Evolutionary conservation across 257 asterid genomes (phyloP).

Genomic region (Solanum clarkiae): DNA sequence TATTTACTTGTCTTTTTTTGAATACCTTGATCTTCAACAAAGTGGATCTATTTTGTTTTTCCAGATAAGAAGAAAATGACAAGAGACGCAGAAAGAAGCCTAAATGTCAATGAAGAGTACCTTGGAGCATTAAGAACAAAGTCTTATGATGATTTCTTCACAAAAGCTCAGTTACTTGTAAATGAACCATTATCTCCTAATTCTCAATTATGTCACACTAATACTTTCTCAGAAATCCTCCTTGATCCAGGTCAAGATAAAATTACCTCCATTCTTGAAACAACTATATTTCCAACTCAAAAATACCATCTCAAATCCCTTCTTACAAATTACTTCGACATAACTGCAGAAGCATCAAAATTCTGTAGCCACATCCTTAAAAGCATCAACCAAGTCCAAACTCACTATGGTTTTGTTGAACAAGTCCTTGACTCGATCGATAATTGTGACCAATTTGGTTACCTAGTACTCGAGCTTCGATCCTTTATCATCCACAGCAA

Average conservation of each 20-base stretch:
- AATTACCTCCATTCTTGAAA: slow-evolving; percentile 35
- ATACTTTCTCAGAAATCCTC: slow-evolving; percentile 23
- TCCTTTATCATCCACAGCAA: slow-evolving; percentile 11
- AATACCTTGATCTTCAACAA: neutral
- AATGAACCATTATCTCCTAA: slow-evolving; percentile 15
- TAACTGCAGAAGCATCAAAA: slow-evolving; percentile 62
- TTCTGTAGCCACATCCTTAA: slow-evolving; percentile 49
- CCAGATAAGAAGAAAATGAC: slow-evolving; percentile 28
- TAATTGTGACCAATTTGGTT: neutral
- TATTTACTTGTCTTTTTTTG: neutral
- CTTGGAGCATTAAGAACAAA: slow-evolving; percentile 54
- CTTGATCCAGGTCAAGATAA: slow-evolving; percentile 60
- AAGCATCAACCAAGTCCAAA: slow-evolving; percentile 30
- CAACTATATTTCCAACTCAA: slow-evolving; percentile 10
- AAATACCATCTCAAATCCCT: slow-evolving; percentile 45
- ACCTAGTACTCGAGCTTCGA: slow-evolving; percentile 15
- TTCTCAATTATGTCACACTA: neutral
- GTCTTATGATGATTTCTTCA: slow-evolving; percentile 53
- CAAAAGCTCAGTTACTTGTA: slow-evolving; percentile 38
- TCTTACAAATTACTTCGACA: slow-evolving; percentile 35
- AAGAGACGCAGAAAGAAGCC: slow-evolving; percentile 7
- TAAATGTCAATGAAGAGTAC: slow-evolving; percentile 55
- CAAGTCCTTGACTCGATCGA: slow-evolving; percentile 18
- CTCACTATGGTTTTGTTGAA: slow-evolving; percentile 19
- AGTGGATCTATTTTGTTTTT: neutral